These are phyloP conservation scores for Metschnikowia baotianmanensis DNA, from an alignment of 805 yeast species.

Conservation along the genomic window DNA sequence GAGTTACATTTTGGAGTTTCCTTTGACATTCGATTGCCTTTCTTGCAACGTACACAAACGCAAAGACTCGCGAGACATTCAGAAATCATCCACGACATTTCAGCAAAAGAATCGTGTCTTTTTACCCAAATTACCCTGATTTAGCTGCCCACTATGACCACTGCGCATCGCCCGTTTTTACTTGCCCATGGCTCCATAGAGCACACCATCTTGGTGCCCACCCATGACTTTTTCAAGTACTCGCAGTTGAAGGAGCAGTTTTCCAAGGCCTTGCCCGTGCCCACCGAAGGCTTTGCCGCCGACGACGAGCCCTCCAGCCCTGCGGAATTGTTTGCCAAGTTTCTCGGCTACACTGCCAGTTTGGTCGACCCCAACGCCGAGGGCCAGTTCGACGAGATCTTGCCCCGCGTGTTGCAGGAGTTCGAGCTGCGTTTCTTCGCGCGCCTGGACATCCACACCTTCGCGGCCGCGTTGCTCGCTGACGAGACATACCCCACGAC, in stretches of 20 bases:
- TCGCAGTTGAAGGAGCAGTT: slow-evolving; percentile 89
- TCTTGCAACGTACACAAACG: too few relatives aligned
- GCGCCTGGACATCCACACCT: slow-evolving; percentile 74
- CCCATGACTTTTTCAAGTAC: slow-evolving; percentile 71
- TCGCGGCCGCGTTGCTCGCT: slow-evolving; percentile 67
- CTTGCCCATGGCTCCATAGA: slow-evolving; percentile 85
- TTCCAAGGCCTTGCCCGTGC: slow-evolving; percentile 68
- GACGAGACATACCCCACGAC: slow-evolving; percentile 64
- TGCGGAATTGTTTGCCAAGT: slow-evolving; percentile 79
- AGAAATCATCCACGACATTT: too few relatives aligned
- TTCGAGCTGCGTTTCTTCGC: slow-evolving; percentile 75
- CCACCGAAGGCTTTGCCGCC: slow-evolving; percentile 79
- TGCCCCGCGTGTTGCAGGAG: slow-evolving; percentile 69
- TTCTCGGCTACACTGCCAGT: slow-evolving; percentile 69
- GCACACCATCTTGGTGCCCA: slow-evolving; percentile 84
- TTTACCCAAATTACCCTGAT: background rate
- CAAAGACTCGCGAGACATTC: too few relatives aligned
- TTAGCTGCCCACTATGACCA: slow-evolving; percentile 19
- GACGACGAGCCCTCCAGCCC: slow-evolving; percentile 88
- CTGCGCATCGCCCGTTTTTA: slow-evolving; percentile 66
- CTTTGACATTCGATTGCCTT: too few relatives aligned
- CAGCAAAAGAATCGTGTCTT: too few relatives aligned
- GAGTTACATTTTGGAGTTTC: too few relatives aligned
- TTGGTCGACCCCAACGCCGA: slow-evolving; percentile 45
- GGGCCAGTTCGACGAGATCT: slow-evolving; percentile 66